phyloP scores from a whole-genome alignment of 129 eudicot species.

The Silybum marianum region DNA sequence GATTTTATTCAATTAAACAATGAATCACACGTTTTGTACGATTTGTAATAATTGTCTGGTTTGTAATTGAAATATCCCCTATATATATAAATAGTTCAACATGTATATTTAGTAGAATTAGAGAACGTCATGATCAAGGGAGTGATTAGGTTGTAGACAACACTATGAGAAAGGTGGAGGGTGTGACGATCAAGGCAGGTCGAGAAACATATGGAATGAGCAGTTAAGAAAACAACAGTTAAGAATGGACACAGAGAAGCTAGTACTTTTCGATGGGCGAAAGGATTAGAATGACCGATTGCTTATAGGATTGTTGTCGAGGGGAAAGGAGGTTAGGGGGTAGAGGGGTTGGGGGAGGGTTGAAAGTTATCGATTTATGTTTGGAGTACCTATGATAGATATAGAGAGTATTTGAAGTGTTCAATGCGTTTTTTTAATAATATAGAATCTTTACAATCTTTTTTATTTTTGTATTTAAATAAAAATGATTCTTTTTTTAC shows the following conservation, averaged over 20 bases:
- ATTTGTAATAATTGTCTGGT: too few species aligned
- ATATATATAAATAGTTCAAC: too few species aligned
- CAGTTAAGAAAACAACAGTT: not conserved
- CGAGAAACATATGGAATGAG: not conserved
- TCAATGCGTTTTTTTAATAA: not conserved
- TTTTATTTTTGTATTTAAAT: too few species aligned
- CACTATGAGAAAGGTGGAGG: not conserved
- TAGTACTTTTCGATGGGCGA: not conserved
- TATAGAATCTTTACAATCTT: too few species aligned
- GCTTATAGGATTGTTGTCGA: too few species aligned
- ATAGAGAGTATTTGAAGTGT: not conserved
- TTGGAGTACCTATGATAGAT: not conserved
- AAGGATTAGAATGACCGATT: not conserved
- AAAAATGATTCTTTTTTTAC: too few species aligned
- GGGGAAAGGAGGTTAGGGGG: not conserved
- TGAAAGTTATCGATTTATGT: not conserved
- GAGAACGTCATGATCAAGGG: not conserved
- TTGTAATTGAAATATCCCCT: too few species aligned
- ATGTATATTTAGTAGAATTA: not conserved
- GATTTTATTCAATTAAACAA: too few species aligned
- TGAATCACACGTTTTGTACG: too few species aligned
- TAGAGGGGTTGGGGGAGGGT: not conserved
- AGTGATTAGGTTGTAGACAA: not conserved
- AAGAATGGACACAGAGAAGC: too few species aligned
- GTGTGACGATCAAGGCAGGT: not conserved